Evolutionary conservation across 305 asterid genomes (phyloP).

Genomic region (Fraxinus baroniana): DNA sequence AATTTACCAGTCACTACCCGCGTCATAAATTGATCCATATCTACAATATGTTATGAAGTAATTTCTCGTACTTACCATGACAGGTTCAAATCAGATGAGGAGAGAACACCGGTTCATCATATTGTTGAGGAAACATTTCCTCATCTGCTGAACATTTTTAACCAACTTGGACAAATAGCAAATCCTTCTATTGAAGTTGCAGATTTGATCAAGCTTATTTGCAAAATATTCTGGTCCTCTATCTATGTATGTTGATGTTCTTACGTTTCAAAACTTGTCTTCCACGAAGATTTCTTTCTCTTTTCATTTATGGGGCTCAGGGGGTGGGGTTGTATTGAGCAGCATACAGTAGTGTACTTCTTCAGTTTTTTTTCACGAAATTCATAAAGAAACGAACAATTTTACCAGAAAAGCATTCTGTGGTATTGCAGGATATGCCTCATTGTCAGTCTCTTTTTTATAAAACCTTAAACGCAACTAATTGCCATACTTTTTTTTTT

Average conservation of each 20-base stretch:
- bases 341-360: not conserved
- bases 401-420: not conserved
- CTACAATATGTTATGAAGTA: slow-evolving; percentile 24
- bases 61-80: slow-evolving; percentile 25
- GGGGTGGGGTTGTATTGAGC: not conserved
- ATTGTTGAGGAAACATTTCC: slow-evolving; percentile 93
- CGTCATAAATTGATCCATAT: slow-evolving; percentile 11
- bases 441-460: not conserved
- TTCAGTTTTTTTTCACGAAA: not conserved
- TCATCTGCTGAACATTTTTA: slow-evolving; percentile 72
- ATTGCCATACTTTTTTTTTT: not conserved
- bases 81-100: slow-evolving; percentile 98
- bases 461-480: not conserved
- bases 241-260: slow-evolving; percentile 62
- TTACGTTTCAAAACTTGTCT: slow-evolving; percentile 6
- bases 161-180: slow-evolving; percentile 73
- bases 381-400: not conserved
- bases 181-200: slow-evolving; percentile 83
- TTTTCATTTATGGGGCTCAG: slow-evolving; percentile 10
- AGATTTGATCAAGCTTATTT: slow-evolving; percentile 91
- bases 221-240: slow-evolving; percentile 98
- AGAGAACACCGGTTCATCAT: slow-evolving; percentile 78
- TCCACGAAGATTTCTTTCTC: not conserved
- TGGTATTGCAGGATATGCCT: not conserved
- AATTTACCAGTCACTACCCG: not conserved